These are phyloP conservation scores for Aurinia saxatilis DNA, from an alignment of 345 rosid genomes.

Conservation along the genomic window DNA sequence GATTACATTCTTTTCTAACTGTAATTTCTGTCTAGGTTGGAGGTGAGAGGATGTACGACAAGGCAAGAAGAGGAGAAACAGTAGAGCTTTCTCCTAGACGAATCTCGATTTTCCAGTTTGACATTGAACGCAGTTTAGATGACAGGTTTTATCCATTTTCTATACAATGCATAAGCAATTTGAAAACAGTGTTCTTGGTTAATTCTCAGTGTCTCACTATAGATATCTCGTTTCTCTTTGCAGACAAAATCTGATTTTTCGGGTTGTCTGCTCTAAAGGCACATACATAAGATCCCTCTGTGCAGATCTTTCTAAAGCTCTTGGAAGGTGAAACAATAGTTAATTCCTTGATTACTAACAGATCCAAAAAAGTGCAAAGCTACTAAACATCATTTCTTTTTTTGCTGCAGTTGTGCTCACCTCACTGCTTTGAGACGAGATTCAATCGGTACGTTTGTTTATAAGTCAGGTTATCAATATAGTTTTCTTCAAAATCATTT, in stretches of 20 bases:
- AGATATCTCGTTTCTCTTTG: slow-evolving; percentile 16
- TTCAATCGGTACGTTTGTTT: slow-evolving; percentile 59
- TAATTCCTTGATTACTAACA: neutral
- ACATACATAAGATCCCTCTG: slow-evolving; percentile 92
- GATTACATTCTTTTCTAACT: neutral
- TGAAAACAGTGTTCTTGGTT: neutral
- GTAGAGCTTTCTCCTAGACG: slow-evolving; percentile 82
- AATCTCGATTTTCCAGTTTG: slow-evolving; percentile 76
- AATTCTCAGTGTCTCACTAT: neutral
- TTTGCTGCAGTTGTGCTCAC: slow-evolving; percentile 81
- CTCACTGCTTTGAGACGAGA: slow-evolving; percentile 92
- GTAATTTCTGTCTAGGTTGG: slow-evolving; percentile 45
- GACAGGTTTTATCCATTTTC: slow-evolving; percentile 43
- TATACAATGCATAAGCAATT: neutral
- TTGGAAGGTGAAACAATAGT: slow-evolving; percentile 47
- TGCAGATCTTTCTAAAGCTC: slow-evolving; percentile 89
- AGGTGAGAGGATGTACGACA: slow-evolving; percentile 95
- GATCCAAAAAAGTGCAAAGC: neutral
- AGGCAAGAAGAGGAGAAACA: slow-evolving; percentile 94
- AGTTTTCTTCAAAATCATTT: neutral
- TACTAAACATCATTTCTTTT: neutral
- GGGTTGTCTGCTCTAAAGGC: slow-evolving; percentile 84
- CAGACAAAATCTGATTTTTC: slow-evolving; percentile 88
- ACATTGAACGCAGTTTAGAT: slow-evolving; percentile 86
- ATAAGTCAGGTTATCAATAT: neutral